phyloP scores from a whole-genome alignment of 2,329 filamentous ascomycete species.

The Rhynchosporium agropyri region DNA sequence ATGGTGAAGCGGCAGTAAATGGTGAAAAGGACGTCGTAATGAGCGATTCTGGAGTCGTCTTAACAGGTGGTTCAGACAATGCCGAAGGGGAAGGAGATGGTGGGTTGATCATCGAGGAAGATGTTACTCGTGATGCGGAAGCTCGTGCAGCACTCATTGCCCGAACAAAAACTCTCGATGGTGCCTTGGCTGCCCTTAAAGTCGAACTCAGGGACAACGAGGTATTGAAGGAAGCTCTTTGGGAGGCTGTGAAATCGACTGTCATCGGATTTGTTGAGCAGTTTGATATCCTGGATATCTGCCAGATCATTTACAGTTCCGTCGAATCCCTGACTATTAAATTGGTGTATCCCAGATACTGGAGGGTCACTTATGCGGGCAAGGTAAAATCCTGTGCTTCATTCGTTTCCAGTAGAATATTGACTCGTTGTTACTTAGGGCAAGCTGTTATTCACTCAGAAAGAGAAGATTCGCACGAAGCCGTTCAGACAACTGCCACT shows the following conservation, averaged over 20 bases:
- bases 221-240: slow-evolving; percentile 50
- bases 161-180: slow-evolving; percentile 52
- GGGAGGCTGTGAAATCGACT: slow-evolving; percentile 53
- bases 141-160: slow-evolving; percentile 51
- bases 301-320: slow-evolving; percentile 53
- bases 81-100: slow-evolving; percentile 39
- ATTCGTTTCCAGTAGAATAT: neutral
- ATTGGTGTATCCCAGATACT: slow-evolving; percentile 52
- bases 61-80: slow-evolving; percentile 6
- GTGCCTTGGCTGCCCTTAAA: slow-evolving; percentile 52
- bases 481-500: slow-evolving; percentile 14
- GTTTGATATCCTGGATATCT: slow-evolving; percentile 54
- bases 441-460: slow-evolving; percentile 38
- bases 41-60: slow-evolving; percentile 22
- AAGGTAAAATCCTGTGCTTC: slow-evolving; percentile 40
- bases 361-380: slow-evolving; percentile 46
- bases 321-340: slow-evolving; percentile 51
- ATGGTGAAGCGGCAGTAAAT: slow-evolving; percentile 21
- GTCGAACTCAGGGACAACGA: slow-evolving; percentile 50
- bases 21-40: slow-evolving; percentile 31
- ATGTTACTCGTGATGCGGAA: slow-evolving; percentile 46
- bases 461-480: slow-evolving; percentile 37
- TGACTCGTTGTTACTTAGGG: slow-evolving; percentile 32
- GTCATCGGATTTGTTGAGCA: slow-evolving; percentile 52
- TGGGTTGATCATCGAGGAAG: slow-evolving; percentile 52